Conservation (phyloP, 2,329 filamentous ascomycete genomes). For the Didymosphaeria variabile region DNA sequence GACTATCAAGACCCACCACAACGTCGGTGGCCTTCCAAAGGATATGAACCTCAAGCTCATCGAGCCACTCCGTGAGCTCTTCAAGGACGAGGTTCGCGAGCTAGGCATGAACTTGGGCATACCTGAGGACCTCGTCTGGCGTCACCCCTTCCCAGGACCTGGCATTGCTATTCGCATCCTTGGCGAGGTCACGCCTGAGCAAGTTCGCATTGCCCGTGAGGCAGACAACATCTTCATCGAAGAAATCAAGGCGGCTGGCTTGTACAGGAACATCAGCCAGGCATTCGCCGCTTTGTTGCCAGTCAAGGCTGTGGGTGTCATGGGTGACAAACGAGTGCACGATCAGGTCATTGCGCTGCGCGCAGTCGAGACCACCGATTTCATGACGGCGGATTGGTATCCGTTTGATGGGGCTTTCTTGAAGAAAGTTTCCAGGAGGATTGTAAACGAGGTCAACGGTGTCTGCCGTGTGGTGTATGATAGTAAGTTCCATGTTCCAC, state of each 20-base stretch:
- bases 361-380: conserved; percentile 71
- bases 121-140: conserved; percentile 76
- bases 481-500: conserved; percentile 54
- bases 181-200: conserved; percentile 82
- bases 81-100: conserved; percentile 82
- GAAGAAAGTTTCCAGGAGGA: conserved; percentile 70
- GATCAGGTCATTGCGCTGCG: conserved; percentile 69
- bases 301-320: conserved; percentile 71
- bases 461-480: conserved; percentile 77
- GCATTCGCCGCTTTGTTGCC: conserved; percentile 75
- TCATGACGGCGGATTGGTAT: conserved; percentile 79
- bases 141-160: conserved; percentile 80
- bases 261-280: conserved; percentile 76
- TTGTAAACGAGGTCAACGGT: conserved; percentile 79
- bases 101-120: conserved; percentile 76
- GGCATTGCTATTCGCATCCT: conserved; percentile 81
- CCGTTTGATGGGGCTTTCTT: conserved; percentile 72
- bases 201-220: conserved; percentile 79
- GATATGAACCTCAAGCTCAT: conserved; percentile 74
- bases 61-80: conserved; percentile 80
- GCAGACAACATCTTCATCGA: conserved; percentile 82
- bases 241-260: conserved; percentile 75
- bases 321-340: conserved; percentile 75
- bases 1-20: conserved; percentile 79
- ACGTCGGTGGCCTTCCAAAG: conserved; percentile 74